Evolutionary conservation across 768 basidiomycete species (phyloP).

Genomic region (Podaxis mareebaensis): DNA sequence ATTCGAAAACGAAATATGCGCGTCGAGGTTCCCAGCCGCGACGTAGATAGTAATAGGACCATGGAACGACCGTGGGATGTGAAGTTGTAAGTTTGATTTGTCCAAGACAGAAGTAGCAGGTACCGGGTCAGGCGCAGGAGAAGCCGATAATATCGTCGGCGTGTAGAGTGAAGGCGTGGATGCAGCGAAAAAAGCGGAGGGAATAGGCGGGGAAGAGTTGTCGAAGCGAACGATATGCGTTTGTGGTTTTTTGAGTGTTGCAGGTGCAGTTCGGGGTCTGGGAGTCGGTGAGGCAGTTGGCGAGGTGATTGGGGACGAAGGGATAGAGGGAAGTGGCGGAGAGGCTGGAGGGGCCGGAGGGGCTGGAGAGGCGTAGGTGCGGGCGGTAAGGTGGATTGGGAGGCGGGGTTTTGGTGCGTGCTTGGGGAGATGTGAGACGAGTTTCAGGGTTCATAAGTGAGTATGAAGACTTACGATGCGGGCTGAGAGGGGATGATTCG

Average conservation of each 20-base stretch:
- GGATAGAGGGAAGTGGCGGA: not conserved
- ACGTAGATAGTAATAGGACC: constrained; percentile 40
- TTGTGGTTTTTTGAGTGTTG: not conserved
- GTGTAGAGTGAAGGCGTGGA: not conserved
- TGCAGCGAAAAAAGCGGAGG: not conserved
- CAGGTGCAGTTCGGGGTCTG: not conserved
- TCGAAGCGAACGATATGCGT: not conserved
- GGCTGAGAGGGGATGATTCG: constrained; percentile 35
- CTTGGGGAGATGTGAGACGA: constrained; percentile 24
- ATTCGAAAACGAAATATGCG: constrained; percentile 34
- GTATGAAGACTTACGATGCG: constrained; percentile 34
- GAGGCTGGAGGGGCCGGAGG: not conserved
- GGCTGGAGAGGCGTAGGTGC: constrained; percentile 29
- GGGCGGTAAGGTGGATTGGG: constrained; percentile 35
- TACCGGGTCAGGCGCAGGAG: not conserved
- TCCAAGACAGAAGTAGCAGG: constrained; percentile 4
- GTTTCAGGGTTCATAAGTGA: not conserved
- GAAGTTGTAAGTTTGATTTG: constrained; percentile 21
- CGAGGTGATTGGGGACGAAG: not conserved
- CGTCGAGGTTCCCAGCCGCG: constrained; percentile 37
- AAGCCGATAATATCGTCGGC: not conserved
- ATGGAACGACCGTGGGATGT: constrained; percentile 43
- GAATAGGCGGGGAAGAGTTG: not conserved
- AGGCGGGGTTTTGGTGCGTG: constrained; percentile 37
- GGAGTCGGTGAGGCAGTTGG: not conserved